Percentiles rank a stretch among this genome's conserved stretches.
phyloP scores from a whole-genome alignment of 441 rosid genomes.

The Pelargonium fulgidum region DNA sequence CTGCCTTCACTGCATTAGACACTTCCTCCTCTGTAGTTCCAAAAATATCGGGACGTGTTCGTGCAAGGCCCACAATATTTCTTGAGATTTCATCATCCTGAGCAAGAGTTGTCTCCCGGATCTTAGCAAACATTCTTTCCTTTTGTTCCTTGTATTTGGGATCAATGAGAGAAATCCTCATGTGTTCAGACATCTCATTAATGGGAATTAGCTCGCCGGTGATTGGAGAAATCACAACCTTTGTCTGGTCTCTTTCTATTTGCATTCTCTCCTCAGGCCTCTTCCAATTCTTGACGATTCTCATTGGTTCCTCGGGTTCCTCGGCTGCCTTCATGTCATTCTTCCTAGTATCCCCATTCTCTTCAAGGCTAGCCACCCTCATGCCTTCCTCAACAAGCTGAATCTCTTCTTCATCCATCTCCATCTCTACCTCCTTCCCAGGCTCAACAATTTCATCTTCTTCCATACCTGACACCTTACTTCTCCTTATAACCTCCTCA shows the following conservation, averaged over 20 bases:
- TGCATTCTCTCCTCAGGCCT: constrained; percentile 94
- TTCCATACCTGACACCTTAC: constrained; percentile 62
- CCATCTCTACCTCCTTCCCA: constrained; percentile 95
- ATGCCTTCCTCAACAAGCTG: constrained; percentile 95
- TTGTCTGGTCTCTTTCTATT: constrained; percentile 80
- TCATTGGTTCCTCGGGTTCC: constrained; percentile 83
- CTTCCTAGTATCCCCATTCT: constrained; percentile 40
- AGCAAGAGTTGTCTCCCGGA: constrained; percentile 96
- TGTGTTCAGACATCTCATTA: constrained; percentile 97
- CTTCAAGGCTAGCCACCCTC: constrained; percentile 68
- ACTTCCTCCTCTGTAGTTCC: constrained; percentile 99
- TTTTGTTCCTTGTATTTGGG: constrained; percentile 98
- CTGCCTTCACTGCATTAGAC: constrained; percentile 96
- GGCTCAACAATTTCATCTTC: constrained; percentile 78
- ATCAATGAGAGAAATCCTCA: constrained; percentile 92
- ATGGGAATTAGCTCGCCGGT: constrained; percentile 90
- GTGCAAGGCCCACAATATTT: constrained; percentile 89
- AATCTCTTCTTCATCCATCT: constrained; percentile 97
- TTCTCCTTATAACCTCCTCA: constrained; percentile 85
- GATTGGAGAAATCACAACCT: constrained; percentile 82
- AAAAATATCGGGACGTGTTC: constrained; percentile 92
- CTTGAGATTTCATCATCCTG: constrained; percentile 96
- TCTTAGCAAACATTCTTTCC: constrained; percentile 98
- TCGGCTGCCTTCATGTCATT: constrained; percentile 32
- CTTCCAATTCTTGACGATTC: constrained; percentile 95